These are phyloP conservation scores for Urtica urens DNA, from an alignment of 306 rosid species.

Conservation along the genomic window DNA sequence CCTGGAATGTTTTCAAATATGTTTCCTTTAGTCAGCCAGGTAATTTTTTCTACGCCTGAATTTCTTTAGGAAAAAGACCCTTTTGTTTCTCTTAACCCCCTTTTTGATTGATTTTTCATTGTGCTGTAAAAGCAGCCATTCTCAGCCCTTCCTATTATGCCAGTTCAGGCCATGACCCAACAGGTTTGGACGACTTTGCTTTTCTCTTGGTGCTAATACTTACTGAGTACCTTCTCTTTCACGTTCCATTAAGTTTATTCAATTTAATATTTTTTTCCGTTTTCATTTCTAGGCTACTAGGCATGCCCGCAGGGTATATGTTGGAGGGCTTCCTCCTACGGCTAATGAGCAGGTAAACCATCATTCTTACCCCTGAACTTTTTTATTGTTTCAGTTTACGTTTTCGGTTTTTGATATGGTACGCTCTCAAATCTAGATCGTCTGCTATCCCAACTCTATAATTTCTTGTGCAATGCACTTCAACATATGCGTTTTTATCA, in stretches of 20 bases:
- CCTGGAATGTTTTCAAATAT: constrained; percentile 90
- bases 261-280: background rate
- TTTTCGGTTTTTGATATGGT: background rate
- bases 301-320: constrained; percentile 96
- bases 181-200: constrained; percentile 44
- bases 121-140: constrained; percentile 44
- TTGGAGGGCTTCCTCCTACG: constrained; percentile 96
- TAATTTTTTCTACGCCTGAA: constrained; percentile 18
- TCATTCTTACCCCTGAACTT: background rate
- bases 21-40: constrained; percentile 88
- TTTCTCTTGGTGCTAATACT: background rate
- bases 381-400: background rate
- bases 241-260: background rate
- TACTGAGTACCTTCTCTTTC: background rate
- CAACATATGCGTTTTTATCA: no score
- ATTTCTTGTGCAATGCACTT: no score
- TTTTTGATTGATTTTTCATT: constrained; percentile 2
- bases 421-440: no score
- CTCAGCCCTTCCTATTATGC: constrained; percentile 88
- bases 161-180: constrained; percentile 99
- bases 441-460: no score
- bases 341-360: constrained; percentile 81
- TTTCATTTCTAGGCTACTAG: constrained; percentile 65
- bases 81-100: background rate
- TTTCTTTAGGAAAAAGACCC: background rate